Percentiles rank a stretch among this genome's conserved stretches.
Conservation (phyloP, 2,329 filamentous ascomycete genomes). For the Myriosclerotinia curreyana region DNA sequence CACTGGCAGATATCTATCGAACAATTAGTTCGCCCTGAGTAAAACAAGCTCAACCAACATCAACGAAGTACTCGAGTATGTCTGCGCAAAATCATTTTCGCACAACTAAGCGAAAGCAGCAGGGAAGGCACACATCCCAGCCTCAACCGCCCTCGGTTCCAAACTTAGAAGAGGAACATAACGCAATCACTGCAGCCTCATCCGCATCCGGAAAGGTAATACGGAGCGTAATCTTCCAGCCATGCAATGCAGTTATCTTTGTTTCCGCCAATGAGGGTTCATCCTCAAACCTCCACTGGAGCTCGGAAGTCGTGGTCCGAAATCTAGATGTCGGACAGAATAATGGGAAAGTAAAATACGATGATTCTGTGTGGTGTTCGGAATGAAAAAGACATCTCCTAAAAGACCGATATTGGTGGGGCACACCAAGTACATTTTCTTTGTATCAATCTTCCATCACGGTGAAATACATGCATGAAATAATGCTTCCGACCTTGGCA, state of each 20-base stretch:
- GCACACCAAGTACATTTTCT: background rate
- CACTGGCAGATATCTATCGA: no score
- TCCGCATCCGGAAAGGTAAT: conserved; percentile 10
- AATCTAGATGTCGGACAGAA: background rate
- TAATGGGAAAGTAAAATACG: background rate
- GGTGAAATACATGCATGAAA: conserved; percentile 19
- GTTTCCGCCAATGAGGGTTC: conserved; percentile 2
- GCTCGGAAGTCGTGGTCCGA: background rate
- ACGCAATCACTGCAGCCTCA: conserved; percentile 13
- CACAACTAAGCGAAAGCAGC: background rate
- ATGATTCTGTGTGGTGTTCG: background rate
- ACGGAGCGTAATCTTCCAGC: conserved; percentile 26
- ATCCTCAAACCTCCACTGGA: background rate
- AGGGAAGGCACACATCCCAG: background rate
- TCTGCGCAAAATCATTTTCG: background rate
- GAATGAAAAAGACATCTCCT: background rate
- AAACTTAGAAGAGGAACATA: conserved; percentile 12
- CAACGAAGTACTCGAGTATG: background rate
- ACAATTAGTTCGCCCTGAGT: background rate
- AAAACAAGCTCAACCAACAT: background rate
- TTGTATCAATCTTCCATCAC: conserved; percentile 17
- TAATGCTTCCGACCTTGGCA: conserved; percentile 10
- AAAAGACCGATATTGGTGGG: conserved; percentile 3
- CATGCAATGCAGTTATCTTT: background rate
- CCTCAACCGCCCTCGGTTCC: conserved; percentile 11